Conservation (phyloP, 2,329 filamentous ascomycete species). For the Calonectria hongkongensis region DNA sequence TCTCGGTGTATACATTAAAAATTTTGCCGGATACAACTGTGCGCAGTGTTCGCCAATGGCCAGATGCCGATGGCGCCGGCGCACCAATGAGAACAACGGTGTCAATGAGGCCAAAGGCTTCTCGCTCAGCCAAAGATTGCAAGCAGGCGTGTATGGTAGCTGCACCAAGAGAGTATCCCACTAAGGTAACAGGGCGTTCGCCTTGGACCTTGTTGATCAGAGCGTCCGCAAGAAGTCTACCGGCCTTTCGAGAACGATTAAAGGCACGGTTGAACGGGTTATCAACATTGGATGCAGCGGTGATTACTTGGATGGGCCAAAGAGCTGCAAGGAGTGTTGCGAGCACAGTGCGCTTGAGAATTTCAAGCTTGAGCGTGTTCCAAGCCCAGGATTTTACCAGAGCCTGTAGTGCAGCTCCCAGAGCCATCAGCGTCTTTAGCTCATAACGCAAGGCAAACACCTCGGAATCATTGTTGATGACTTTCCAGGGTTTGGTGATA, state of each 20-base stretch:
- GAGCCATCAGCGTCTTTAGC: conserved; percentile 82
- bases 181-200: conserved; percentile 85
- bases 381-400: conserved; percentile 86
- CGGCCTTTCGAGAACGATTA: conserved; percentile 86
- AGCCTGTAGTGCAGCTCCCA: conserved; percentile 83
- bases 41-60: conserved; percentile 85
- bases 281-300: conserved; percentile 81
- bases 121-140: conserved; percentile 83
- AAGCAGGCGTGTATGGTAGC: conserved; percentile 90
- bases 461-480: conserved; percentile 82
- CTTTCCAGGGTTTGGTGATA: conserved; percentile 86
- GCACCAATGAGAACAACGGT: conserved; percentile 88
- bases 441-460: conserved; percentile 92
- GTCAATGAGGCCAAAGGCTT: conserved; percentile 89
- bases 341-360: conserved; percentile 83
- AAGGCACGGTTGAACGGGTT: conserved; percentile 89
- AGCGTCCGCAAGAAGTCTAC: conserved; percentile 86
- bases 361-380: conserved; percentile 82
- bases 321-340: conserved; percentile 80
- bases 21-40: conserved; percentile 87
- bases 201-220: conserved; percentile 88
- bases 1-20: conserved; percentile 91
- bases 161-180: conserved; percentile 89
- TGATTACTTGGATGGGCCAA: conserved; percentile 81
- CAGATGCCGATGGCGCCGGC: conserved; percentile 82